phyloP scores from a whole-genome alignment of 1,284 basidiomycete species.

The Phaffia rhodozyma region DNA sequence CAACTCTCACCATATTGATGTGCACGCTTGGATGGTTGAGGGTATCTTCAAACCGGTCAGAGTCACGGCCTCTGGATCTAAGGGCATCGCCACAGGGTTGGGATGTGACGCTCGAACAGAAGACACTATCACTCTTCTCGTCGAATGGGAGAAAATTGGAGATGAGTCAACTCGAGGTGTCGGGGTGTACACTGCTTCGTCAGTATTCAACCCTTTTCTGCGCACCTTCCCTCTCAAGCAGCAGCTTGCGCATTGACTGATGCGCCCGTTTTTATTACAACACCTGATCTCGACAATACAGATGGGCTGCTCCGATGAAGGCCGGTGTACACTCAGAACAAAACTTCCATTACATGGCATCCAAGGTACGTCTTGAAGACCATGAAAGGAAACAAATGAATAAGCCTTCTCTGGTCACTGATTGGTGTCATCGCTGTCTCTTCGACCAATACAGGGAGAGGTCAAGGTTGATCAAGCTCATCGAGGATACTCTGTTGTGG shows the following conservation, averaged over 20 bases:
- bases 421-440: conserved; percentile 8
- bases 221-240: neutral
- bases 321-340: conserved; percentile 64
- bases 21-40: conserved; percentile 22
- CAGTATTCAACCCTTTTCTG: conserved; percentile 56
- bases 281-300: neutral
- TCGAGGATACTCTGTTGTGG: conserved; percentile 76
- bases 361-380: conserved; percentile 47
- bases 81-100: conserved; percentile 74
- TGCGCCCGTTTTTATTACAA: too few species aligned
- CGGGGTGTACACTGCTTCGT: conserved; percentile 77
- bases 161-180: conserved; percentile 49
- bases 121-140: conserved; percentile 86
- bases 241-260: neutral
- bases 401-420: neutral
- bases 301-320: conserved; percentile 38
- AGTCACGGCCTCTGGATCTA: conserved; percentile 75
- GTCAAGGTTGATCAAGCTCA: conserved; percentile 85
- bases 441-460: conserved; percentile 50
- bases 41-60: conserved; percentile 48
- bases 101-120: conserved; percentile 81
- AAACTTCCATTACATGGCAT: conserved; percentile 87
- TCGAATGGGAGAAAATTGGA: conserved; percentile 73
- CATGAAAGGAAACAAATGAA: neutral
- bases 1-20: conserved; percentile 73